A percentile compares a stretch with the other conserved stretches of the same genome.
Evolutionary conservation across 2,329 filamentous ascomycete species (phyloP).

Genomic region (Lachnellula hyalina): DNA sequence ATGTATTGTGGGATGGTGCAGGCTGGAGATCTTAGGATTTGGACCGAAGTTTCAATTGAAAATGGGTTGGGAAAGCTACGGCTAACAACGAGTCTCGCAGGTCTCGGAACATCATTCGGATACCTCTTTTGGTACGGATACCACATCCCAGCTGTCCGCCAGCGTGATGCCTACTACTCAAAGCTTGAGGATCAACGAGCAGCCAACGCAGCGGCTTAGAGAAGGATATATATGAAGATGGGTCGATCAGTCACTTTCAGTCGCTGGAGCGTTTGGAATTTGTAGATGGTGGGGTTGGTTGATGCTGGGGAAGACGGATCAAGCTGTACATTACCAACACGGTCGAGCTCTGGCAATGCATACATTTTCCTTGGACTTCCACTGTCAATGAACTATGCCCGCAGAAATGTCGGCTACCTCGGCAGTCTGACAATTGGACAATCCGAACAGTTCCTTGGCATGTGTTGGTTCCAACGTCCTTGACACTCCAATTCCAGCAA

Average conservation of each 20-base stretch:
- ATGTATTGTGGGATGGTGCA: not conserved
- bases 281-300: conserved; percentile 1
- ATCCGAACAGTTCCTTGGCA: too few species aligned
- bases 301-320: conserved; percentile 11
- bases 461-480: too few species aligned
- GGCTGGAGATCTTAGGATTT: not conserved
- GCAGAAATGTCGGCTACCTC: too few species aligned
- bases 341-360: conserved; percentile 25
- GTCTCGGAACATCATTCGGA: conserved; percentile 48
- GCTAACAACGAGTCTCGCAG: conserved; percentile 29
- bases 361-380: conserved; percentile 6
- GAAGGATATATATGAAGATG: not conserved
- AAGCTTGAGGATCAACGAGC: conserved; percentile 37
- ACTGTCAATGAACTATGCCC: too few species aligned
- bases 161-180: conserved; percentile 37
- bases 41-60: not conserved
- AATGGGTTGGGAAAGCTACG: not conserved
- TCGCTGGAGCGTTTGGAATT: not conserved
- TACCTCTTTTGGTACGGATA: conserved; percentile 49
- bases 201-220: conserved; percentile 27
- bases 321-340: conserved; percentile 30
- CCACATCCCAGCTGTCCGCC: conserved; percentile 38
- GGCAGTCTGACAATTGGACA: too few species aligned
- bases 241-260: not conserved
- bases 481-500: too few species aligned